Evolutionary conservation across 257 asterid species (phyloP), one percentile per base, ranked within the genome.

Genomic region (Primulina eburnea): DNA sequence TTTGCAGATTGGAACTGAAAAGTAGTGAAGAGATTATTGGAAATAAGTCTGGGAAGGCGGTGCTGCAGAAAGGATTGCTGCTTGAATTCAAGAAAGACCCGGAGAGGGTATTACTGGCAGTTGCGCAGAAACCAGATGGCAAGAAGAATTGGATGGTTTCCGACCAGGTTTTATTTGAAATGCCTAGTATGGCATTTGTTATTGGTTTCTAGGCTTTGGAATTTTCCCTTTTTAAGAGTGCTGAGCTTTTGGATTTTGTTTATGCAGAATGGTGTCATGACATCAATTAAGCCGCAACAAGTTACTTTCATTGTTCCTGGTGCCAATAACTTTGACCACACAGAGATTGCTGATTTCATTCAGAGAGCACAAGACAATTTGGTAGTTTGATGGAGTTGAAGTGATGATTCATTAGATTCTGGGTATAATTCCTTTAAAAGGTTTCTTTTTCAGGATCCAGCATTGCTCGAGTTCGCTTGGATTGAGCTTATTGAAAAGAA

Each of bases 401-500:
- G 64, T 20, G 38, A 18, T 76, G 33, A 71, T 73, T 18, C 71
- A 65, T 67, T 79, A 65, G 68, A 66, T 58, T 24, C 62, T 28
- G 75, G 53, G 64, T 40, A 52, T 60, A 65, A 32, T 71, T 64
- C 43, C 67, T 61, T 26, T 73, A 33, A 62, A 70, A 35, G 60
- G 65, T 57, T 68, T 71, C 59, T 34, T 66, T 75, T 79, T 62
- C 85, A 94, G 99, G 97, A 94, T 73, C 89, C 92, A 62, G 65
- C 96, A 21, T 81, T 94, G 79, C 91, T 94, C 11, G 99, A 94
- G 82, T 91, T 86, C 58, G 99, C 97, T 9, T 94, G 99, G 99
- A 78, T 84, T 70, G 99, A 94, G 86, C 99, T 94, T 81, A 84
- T 89, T 7, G 99, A 91, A 77, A 89, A 85, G 82, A 88, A 83